A percentile compares a stretch with the other conserved stretches of the same genome.
Evolutionary conservation across 2,329 filamentous ascomycete species (phyloP).

Genomic region (Eutypella sp.): DNA sequence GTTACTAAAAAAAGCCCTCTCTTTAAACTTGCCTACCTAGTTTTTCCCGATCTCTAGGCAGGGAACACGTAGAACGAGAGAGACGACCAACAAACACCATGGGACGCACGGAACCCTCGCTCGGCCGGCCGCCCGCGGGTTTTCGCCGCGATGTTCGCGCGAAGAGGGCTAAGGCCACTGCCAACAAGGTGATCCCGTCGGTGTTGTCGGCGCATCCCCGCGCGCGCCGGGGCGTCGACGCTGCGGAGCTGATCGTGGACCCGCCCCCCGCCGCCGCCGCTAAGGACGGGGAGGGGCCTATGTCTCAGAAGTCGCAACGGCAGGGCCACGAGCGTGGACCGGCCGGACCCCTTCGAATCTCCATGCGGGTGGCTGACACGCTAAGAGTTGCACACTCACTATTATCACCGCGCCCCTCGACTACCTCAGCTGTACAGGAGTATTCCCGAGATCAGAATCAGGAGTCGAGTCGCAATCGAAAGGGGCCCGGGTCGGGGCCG

Average conservation of each 20-base stretch:
- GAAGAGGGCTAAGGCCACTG: constrained; percentile 50
- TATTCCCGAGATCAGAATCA: background rate
- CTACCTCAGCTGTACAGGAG: constrained; percentile 15
- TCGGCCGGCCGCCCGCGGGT: constrained; percentile 22
- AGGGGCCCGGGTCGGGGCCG: no score
- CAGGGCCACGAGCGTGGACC: background rate
- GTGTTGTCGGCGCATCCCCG: constrained; percentile 48
- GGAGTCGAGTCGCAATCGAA: background rate
- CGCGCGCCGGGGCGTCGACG: constrained; percentile 49
- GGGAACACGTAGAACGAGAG: background rate
- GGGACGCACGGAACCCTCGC: constrained; percentile 26
- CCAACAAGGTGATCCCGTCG: constrained; percentile 56
- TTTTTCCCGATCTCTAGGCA: no score
- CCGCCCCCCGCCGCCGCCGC: constrained; percentile 22
- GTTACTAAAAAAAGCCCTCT: no score
- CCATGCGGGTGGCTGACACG: constrained; percentile 46
- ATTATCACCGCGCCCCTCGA: constrained; percentile 14
- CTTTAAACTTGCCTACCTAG: no score
- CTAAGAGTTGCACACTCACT: constrained; percentile 45
- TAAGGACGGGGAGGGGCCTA: background rate
- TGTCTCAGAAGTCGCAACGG: background rate
- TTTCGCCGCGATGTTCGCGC: constrained; percentile 35
- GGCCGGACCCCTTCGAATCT: constrained; percentile 28
- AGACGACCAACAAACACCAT: constrained; percentile 7
- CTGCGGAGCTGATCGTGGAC: constrained; percentile 42